Evolutionary conservation across 2,329 filamentous ascomycete genomes (phyloP).

Genomic region (Macrophomina pseudophaseolina): DNA sequence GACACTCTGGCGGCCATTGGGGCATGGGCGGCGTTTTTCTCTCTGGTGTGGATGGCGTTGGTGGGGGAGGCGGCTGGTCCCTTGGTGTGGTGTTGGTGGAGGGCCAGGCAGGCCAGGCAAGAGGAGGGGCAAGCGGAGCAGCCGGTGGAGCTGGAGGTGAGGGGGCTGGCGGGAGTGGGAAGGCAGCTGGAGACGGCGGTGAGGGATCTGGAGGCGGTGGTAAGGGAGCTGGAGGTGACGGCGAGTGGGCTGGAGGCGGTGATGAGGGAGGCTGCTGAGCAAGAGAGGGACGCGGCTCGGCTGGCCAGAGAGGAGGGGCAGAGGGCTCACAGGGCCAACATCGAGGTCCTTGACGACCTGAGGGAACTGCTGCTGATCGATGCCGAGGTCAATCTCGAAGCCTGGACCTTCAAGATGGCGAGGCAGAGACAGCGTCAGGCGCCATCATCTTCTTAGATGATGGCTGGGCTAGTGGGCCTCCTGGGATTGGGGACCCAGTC

Average conservation of each 20-base stretch:
- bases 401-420: background rate
- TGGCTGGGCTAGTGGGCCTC: background rate
- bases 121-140: background rate
- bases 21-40: no score
- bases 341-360: background rate
- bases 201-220: no score
- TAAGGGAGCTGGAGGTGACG: no score
- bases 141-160: background rate
- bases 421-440: background rate
- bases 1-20: no score
- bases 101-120: background rate
- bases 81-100: background rate
- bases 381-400: background rate
- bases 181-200: no score
- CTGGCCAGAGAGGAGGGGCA: no score
- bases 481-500: background rate
- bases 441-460: background rate
- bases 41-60: background rate
- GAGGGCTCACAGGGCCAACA: background rate
- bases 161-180: background rate
- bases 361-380: background rate
- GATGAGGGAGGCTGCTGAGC: no score
- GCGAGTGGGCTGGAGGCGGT: no score
- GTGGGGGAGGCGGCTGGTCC: background rate
- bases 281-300: no score